Evolutionary conservation across 1,284 basidiomycete genomes (phyloP), one percentile per base, ranked within the genome.

Genomic region (Porogramme epimiltina): DNA sequence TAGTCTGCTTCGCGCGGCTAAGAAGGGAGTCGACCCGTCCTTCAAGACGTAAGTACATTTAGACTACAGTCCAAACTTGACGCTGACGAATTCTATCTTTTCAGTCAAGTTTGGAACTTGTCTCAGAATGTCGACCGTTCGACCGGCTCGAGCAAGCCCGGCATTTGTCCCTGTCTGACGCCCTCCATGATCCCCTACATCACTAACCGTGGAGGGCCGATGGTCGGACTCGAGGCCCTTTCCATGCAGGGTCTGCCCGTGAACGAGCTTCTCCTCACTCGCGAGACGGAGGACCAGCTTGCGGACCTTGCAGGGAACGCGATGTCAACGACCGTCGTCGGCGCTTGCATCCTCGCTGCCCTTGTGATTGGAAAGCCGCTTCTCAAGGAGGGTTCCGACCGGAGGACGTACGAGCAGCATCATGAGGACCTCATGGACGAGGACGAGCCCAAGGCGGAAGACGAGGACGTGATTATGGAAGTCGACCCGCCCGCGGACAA

Each of bases 101-200:
- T 49, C 56, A 91, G 89, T 1, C 77, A 88, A 71, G 90, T 97
- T 1, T 98, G 95, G 95, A 98, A 98, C 70, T 78, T 98, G n/a
- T 95, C 93, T 3, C 95, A 98, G 70, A 98, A 98, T 61, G 95
- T 98, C 25, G 93, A 95, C 69, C 84, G 94, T 15, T 91, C 90
- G 38, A 92, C 88, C 36, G 91, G 90, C 3, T 87, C 90, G 0
- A 84, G 81, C 52, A 87, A 86, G 67, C 77, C 87, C 1, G 95
- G 94, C 8, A 90, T 96, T 42, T 92, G 89, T 52, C 92, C 92
- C 1, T 98, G 95, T 69, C 80, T 98, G 18, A 98, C 95, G 0
- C 95, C 95, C 0, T 89, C 91, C 31, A 97, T 97, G 90, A 98
- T 98, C 57, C 93, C 95, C 0, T 98, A 94, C 67, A 89, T 97